These are phyloP conservation scores for Mycena indigotica DNA, from an alignment of 768 basidiomycete species.

Conservation along the genomic window DNA sequence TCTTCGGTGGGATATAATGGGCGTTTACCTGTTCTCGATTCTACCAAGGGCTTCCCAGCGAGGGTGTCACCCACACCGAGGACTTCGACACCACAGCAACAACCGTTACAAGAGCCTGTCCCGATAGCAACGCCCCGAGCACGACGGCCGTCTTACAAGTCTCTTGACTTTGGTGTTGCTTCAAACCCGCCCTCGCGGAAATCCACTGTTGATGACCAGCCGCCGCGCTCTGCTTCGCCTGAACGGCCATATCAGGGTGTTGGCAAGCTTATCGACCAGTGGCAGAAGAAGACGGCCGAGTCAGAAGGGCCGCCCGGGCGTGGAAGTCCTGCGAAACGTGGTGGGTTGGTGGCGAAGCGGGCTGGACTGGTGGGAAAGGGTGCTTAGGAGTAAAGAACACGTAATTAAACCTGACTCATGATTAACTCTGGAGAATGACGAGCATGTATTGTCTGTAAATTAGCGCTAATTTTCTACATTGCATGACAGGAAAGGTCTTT, in stretches of 20 bases:
- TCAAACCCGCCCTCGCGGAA: conserved; percentile 20
- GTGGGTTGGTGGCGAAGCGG: conserved; percentile 20
- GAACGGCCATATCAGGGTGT: conserved; percentile 83
- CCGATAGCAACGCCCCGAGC: conserved; percentile 26
- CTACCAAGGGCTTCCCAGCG: conserved; percentile 7
- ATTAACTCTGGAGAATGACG: background rate
- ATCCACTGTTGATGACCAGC: conserved; percentile 21
- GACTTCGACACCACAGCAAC: conserved; percentile 4
- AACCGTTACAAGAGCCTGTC: conserved; percentile 14
- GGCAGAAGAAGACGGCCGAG: conserved; percentile 80
- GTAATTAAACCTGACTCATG: background rate
- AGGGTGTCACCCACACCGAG: conserved; percentile 18
- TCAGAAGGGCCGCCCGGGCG: conserved; percentile 33
- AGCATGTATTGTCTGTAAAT: conserved; percentile 17
- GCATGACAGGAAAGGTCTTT: no score
- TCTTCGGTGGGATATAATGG: conserved; percentile 10
- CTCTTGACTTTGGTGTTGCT: conserved; percentile 18
- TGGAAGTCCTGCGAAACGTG: conserved; percentile 9
- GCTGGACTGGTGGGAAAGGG: conserved; percentile 23
- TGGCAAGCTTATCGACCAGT: conserved; percentile 82
- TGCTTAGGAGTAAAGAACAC: background rate
- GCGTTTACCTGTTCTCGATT: conserved; percentile 6
- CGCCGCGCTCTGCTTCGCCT: conserved; percentile 59
- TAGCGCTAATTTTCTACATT: conserved; percentile 18
- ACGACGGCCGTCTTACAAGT: conserved; percentile 33